phyloP scores from a whole-genome alignment of 768 basidiomycete species.

The Exsudoporus frostii region DNA sequence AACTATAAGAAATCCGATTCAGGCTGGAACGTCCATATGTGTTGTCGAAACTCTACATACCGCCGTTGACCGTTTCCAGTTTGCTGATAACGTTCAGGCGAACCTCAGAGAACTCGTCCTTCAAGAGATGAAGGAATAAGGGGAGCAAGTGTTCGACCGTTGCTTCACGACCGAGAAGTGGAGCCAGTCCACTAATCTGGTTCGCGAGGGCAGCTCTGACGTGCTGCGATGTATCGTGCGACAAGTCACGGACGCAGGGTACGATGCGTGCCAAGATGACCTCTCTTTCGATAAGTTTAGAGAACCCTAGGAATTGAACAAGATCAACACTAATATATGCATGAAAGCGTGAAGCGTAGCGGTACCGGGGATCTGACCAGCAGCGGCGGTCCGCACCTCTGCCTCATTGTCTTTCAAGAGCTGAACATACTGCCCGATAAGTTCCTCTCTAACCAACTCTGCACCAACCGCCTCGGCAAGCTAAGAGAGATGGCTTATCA shows the following conservation, averaged over 20 bases:
- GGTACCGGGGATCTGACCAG: constrained; percentile 94
- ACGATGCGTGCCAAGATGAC: constrained; percentile 90
- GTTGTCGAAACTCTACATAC: constrained; percentile 41
- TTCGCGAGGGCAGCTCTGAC: constrained; percentile 95
- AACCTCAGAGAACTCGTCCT: constrained; percentile 99
- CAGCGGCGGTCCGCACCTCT: constrained; percentile 93
- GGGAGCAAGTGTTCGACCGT: constrained; percentile 97
- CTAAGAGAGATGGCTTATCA: constrained; percentile 35
- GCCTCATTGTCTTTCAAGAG: constrained; percentile 98
- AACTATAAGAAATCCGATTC: constrained; percentile 46
- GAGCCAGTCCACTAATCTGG: constrained; percentile 95
- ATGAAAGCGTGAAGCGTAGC: constrained; percentile 1
- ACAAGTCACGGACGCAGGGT: constrained; percentile 91
- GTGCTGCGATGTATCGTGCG: constrained; percentile 93
- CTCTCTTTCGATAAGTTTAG: constrained; percentile 89
- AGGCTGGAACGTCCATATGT: constrained; percentile 2
- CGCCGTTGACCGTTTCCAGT: constrained; percentile 90
- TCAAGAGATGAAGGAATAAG: constrained; percentile 91
- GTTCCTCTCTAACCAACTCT: constrained; percentile 89
- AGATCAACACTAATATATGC: constrained; percentile 4
- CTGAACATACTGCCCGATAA: constrained; percentile 89
- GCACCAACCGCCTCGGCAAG: constrained; percentile 88
- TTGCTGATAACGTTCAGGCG: constrained; percentile 98
- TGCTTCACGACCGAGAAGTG: constrained; percentile 86
- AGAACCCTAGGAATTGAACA: constrained; percentile 65